A percentile compares a stretch with the other conserved stretches of the same genome.
phyloP scores from a whole-genome alignment of 768 basidiomycete genomes.

The Podaxis rugospora region DNA sequence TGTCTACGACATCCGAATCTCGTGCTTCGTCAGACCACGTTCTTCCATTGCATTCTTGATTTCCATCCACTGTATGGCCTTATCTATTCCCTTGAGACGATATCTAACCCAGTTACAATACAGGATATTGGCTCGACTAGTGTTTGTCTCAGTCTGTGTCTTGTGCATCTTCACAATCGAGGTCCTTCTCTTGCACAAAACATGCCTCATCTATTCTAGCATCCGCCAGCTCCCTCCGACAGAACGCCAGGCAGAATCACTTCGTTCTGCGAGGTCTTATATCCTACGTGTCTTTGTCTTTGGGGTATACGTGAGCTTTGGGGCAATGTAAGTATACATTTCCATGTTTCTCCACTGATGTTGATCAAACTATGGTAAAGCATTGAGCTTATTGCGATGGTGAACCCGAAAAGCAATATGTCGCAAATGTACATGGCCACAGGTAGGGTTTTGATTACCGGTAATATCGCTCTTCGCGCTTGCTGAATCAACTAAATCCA shows the following conservation, averaged over 20 bases:
- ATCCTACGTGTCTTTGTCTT: slow-evolving; percentile 29
- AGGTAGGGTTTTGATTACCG: slow-evolving; percentile 16
- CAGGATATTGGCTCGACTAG: slow-evolving; percentile 17
- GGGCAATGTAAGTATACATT: slow-evolving; percentile 22
- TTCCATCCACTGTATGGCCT: slow-evolving; percentile 18
- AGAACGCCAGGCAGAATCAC: slow-evolving; percentile 17
- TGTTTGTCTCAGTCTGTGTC: slow-evolving; percentile 21
- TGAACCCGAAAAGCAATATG: slow-evolving; percentile 15
- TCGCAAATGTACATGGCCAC: slow-evolving; percentile 32
- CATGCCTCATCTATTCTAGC: slow-evolving; percentile 25
- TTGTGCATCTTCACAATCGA: neutral
- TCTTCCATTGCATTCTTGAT: slow-evolving; percentile 27
- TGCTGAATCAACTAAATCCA: neutral
- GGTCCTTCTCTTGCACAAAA: neutral
- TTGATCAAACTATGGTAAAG: slow-evolving; percentile 11
- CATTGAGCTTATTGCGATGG: slow-evolving; percentile 23
- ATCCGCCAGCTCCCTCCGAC: slow-evolving; percentile 12
- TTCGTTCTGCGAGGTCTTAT: slow-evolving; percentile 19
- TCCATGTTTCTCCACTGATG: neutral
- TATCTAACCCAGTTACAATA: neutral
- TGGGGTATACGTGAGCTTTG: slow-evolving; percentile 26
- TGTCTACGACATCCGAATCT: slow-evolving; percentile 22
- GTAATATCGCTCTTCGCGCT: neutral
- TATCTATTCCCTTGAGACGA: neutral
- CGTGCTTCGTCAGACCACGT: slow-evolving; percentile 20